A percentile compares a stretch with the other conserved stretches of the same genome.
These are phyloP conservation scores for Solanum commersonii DNA, from an alignment of 257 asterid species.

Conservation along the genomic window DNA sequence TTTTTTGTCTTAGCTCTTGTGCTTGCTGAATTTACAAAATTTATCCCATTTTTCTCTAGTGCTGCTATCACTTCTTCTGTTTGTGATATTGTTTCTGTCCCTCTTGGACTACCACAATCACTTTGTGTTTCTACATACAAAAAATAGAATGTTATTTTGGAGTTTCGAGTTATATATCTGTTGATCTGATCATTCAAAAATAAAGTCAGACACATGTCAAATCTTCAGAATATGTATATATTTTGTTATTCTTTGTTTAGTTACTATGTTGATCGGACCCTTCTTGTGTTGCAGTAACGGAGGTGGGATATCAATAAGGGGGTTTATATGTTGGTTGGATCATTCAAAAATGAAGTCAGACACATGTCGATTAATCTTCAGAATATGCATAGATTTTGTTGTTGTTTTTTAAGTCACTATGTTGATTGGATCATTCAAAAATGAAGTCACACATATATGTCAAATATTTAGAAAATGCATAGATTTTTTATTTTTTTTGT, in stretches of 20 bases:
- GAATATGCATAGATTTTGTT: not conserved
- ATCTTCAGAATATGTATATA: not conserved
- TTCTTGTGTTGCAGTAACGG: too few relatives aligned
- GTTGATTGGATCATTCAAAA: not conserved
- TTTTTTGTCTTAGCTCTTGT: constrained; percentile 28
- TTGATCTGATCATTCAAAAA: not conserved
- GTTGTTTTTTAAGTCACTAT: not conserved
- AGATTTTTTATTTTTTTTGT: not conserved
- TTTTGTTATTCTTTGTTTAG: not conserved
- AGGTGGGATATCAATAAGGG: not conserved
- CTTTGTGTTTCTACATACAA: constrained; percentile 32
- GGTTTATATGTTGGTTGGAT: not conserved
- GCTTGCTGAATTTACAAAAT: constrained; percentile 40
- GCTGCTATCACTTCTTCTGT: constrained; percentile 54
- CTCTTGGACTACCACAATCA: constrained; percentile 34
- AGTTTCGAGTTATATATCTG: not conserved
- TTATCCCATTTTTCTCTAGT: constrained; percentile 57
- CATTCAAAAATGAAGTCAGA: not conserved
- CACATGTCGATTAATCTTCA: not conserved
- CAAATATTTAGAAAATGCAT: not conserved
- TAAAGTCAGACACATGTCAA: not conserved
- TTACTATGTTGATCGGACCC: not conserved
- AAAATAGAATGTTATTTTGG: too few relatives aligned
- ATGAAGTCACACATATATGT: not conserved
- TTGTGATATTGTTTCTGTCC: constrained; percentile 13